Percentiles rank a stretch among this genome's conserved stretches.
phyloP scores from a whole-genome alignment of 768 basidiomycete genomes.

The Galerina sulciceps region DNA sequence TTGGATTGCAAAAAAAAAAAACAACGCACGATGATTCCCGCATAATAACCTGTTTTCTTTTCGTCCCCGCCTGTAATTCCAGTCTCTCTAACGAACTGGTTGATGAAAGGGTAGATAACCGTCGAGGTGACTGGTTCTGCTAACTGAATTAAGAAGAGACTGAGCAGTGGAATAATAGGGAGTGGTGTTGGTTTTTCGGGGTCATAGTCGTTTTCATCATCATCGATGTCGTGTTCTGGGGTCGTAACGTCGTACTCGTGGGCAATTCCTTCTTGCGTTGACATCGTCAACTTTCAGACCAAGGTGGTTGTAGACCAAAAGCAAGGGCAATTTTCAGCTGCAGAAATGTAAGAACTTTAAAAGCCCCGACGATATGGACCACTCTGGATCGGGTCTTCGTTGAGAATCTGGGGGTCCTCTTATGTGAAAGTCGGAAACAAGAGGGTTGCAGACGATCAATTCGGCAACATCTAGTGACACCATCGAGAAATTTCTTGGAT shows the following conservation, averaged over 20 bases:
- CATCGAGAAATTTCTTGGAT: no score
- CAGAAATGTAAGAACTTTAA: no score
- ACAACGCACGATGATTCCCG: constrained; percentile 46
- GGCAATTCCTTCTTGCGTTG: not conserved
- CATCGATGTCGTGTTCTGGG: not conserved
- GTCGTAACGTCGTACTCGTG: not conserved
- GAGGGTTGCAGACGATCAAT: no score
- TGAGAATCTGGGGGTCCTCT: no score
- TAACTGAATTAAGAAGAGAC: constrained; percentile 43
- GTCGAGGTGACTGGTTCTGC: constrained; percentile 48
- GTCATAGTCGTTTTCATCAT: constrained; percentile 5
- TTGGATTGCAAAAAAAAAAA: not conserved
- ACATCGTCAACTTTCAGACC: not conserved
- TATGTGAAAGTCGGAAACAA: no score
- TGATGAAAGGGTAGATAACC: constrained; percentile 53
- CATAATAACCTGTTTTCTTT: constrained; percentile 51
- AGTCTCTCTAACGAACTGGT: constrained; percentile 47
- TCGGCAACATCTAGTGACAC: no score
- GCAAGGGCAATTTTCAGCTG: no score
- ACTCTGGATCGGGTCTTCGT: no score
- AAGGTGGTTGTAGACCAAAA: no score
- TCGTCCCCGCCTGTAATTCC: constrained; percentile 50
- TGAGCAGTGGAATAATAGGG: constrained; percentile 42
- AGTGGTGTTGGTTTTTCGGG: constrained; percentile 37
- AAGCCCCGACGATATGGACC: no score